These are phyloP conservation scores for Penicillium corylophilum DNA, from an alignment of 2,329 filamentous ascomycete genomes.

Conservation along the genomic window DNA sequence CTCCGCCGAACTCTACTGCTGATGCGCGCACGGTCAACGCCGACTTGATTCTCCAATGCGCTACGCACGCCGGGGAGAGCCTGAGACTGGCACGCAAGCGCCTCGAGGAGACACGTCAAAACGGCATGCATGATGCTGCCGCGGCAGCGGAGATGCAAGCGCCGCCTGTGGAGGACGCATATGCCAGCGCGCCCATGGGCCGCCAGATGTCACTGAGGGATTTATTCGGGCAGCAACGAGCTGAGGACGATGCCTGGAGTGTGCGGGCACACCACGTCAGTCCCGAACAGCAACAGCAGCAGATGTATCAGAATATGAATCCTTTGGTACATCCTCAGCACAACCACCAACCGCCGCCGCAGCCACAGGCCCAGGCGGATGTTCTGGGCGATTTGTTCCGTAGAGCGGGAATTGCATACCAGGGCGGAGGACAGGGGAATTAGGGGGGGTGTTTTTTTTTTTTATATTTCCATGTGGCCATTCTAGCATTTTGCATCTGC, in stretches of 20 bases:
- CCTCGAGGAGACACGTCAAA: constrained; percentile 36
- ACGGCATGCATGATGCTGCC: constrained; percentile 33
- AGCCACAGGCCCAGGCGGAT: constrained; percentile 29
- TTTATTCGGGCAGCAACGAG: constrained; percentile 56
- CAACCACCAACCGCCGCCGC: constrained; percentile 15
- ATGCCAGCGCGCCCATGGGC: constrained; percentile 50
- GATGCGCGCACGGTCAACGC: constrained; percentile 53
- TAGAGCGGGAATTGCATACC: constrained; percentile 40
- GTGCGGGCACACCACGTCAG: constrained; percentile 46
- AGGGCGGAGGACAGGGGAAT: constrained; percentile 18
- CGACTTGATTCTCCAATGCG: constrained; percentile 56
- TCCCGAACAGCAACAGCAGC: constrained; percentile 19
- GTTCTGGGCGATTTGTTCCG: constrained; percentile 46
- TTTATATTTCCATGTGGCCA: not conserved
- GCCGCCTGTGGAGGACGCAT: constrained; percentile 38
- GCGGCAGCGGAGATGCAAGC: constrained; percentile 29
- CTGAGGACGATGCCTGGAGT: constrained; percentile 53
- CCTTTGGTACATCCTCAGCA: not conserved
- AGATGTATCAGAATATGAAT: not conserved
- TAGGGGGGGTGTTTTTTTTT: constrained; percentile 1
- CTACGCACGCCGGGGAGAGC: constrained; percentile 52
- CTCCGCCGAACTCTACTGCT: constrained; percentile 54
- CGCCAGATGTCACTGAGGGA: constrained; percentile 54
- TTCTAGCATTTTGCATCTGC: not conserved
- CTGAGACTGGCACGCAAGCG: constrained; percentile 45